phyloP scores from a whole-genome alignment of 495 filamentous ascomycete genomes.

The Xylaria cubensis region DNA sequence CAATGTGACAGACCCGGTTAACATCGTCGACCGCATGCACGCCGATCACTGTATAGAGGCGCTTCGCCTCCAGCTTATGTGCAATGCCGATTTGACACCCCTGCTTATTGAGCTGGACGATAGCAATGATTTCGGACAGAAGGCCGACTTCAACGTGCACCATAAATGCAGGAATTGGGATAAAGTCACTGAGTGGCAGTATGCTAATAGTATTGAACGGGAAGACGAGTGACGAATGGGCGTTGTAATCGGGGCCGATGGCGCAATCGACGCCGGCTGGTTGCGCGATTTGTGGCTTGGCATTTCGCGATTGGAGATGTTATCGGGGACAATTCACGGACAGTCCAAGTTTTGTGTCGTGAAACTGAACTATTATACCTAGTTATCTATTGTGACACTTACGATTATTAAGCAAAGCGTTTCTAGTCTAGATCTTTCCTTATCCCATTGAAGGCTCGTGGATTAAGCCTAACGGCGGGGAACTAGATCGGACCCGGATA shows the following conservation, averaged over 20 bases:
- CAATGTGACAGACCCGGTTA: background rate
- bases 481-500: too few relatives aligned
- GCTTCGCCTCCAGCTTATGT: slow-evolving; percentile 35
- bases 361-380: background rate
- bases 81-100: slow-evolving; percentile 36
- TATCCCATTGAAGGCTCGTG: background rate
- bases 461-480: too few relatives aligned
- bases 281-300: slow-evolving; percentile 12
- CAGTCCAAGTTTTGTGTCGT: background rate
- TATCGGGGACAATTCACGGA: background rate
- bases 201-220: background rate
- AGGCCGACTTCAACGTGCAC: slow-evolving; percentile 26
- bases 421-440: background rate
- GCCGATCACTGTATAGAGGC: slow-evolving; percentile 42
- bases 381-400: background rate
- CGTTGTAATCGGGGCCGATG: slow-evolving; percentile 5
- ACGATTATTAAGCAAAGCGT: background rate
- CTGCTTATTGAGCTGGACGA: slow-evolving; percentile 29
- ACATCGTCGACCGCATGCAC: slow-evolving; percentile 29
- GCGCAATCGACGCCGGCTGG: background rate
- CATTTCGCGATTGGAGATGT: slow-evolving; percentile 4
- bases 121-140: background rate
- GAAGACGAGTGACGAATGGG: background rate
- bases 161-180: slow-evolving; percentile 35
- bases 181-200: slow-evolving; percentile 27